Base-by-base conservation (phyloP, 257 asterid species). In the Cruciata laevipes region DNA sequence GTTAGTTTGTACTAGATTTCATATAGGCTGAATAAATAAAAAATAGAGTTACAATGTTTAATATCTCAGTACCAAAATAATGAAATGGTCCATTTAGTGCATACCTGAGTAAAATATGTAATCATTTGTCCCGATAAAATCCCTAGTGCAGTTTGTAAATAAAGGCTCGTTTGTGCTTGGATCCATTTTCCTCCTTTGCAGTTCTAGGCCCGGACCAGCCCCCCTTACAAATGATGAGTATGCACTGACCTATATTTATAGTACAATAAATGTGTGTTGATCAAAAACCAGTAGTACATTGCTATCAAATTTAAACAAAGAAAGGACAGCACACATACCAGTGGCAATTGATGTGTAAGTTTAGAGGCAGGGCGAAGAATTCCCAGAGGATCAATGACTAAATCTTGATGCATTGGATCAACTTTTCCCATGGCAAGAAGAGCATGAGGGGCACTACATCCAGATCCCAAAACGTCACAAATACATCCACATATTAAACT, bases 401-500 rank as follows among this genome's bases (percentile, higher is more conserved):
- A 82, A 79, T 94, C 99, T 42, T 85, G 87, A 81, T 94, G 96
- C 82, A 76, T 82, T 44, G 83, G 96, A 77, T 94, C 99, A 63
- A 94, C 96, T 78, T 89, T 88, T 38, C 99, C 99, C 96, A 90
- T 79, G 56, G 96, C 99, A 81, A 94, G 96, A 69, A 94, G 99
- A 47, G 89, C 73, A 78, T 90, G 99, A 57, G 99, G 96, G 68
- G 97, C 96, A 84, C 99, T 94, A 86, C 75, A 81, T 47, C 70
- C 38, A 42, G 60, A 51, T 58, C 14, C 60, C 1, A 67, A 32
- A 31, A 32, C 53, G 60, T 7, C 63, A 69, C 38, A 21, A 42
- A 23, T 18, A 30, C 21, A 25, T 44, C 18, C 38, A 38, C 38
- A 44, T 24, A 33, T 6, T 24, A 42, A 67, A 13, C 61, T 51